Evolutionary conservation across 305 asterid genomes (phyloP), one percentile per base, ranked within the genome.

Genomic region (Solanum hybrid): DNA sequence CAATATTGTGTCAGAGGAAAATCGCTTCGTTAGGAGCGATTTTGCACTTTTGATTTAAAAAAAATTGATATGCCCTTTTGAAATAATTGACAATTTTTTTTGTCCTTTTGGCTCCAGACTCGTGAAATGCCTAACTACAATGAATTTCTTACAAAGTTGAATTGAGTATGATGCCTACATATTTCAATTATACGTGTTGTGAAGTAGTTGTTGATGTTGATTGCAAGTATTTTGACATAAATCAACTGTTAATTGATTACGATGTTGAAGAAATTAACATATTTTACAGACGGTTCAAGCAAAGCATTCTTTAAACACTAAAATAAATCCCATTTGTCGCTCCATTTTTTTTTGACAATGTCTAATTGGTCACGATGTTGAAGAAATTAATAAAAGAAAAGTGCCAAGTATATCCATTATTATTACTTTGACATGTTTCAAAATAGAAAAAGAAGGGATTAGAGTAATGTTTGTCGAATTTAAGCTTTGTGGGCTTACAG

Each of bases 51-150:
- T 51, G 64, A 0, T 14, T 16, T 51, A 2, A 5, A 51, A 51
- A 42, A 51, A 5, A 0, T 51, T 51, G n/a, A 16, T 51, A 0
- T 16, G 4, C 3, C n/a, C 3, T 51, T 51, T 51, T 51, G 1
- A 46, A 46, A 5, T 5, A 0, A 0, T 46, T 46, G 64, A 5
- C 22, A 14, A 0, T 14, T 2, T 46, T 13, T 42, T 46, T 46
- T 5, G 0, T 0, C 1, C 22, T 46, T 14, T 46, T 46, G 1
- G 0, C 64, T 46, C 3, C 22, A 1, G 0, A 46, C 22, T 13
- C 0, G 60, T 13, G 20, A 46, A 46, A 14, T 46, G 60, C 22
- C 60, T 46, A 73, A 73, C n/a, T 73, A 73, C 9, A 8, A 26
- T 27, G 10, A 73, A 29, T 72, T 27, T 72, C 10, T 73, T 73